These are phyloP conservation scores for Colletotrichum musicola DNA, from an alignment of 2,329 filamentous ascomycete species.

Conservation along the genomic window DNA sequence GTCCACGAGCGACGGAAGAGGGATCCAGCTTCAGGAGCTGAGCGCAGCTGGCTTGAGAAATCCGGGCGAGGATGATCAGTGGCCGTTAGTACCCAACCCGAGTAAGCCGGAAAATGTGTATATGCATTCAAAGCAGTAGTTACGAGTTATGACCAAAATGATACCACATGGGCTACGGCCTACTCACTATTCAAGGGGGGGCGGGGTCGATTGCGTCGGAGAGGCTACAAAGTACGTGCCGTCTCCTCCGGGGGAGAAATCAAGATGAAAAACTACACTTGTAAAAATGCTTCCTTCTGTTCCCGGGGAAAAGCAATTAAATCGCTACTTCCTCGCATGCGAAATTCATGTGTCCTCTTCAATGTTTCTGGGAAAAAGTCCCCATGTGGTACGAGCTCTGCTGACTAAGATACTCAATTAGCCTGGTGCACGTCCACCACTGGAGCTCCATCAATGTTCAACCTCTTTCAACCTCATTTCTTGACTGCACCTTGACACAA, in stretches of 20 bases:
- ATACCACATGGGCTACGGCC: constrained; percentile 30
- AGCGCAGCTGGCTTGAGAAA: constrained; percentile 12
- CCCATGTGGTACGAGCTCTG: background rate
- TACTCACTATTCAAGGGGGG: background rate
- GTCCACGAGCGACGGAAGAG: constrained; percentile 2
- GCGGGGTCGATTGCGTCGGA: too few species aligned
- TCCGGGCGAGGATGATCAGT: constrained; percentile 16
- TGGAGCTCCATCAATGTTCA: constrained; percentile 32
- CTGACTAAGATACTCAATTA: constrained; percentile 24
- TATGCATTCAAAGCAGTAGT: constrained; percentile 30
- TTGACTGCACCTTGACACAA: constrained; percentile 17
- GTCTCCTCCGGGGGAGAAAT: too few species aligned
- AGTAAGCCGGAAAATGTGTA: constrained; percentile 32
- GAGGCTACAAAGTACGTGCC: too few species aligned
- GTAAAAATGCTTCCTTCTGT: too few species aligned
- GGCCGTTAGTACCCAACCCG: constrained; percentile 15
- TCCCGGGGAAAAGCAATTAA: too few species aligned
- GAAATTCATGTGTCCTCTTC: too few species aligned
- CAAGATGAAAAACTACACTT: too few species aligned
- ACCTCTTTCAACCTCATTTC: constrained; percentile 30
- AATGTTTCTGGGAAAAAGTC: background rate
- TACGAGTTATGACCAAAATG: constrained; percentile 35
- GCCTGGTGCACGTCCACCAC: constrained; percentile 25
- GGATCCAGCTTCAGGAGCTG: constrained; percentile 27
- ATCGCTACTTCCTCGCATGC: too few species aligned